Evolutionary conservation across 805 yeast species (phyloP).

Genomic region (Maudiozyma pseudohumilis): DNA sequence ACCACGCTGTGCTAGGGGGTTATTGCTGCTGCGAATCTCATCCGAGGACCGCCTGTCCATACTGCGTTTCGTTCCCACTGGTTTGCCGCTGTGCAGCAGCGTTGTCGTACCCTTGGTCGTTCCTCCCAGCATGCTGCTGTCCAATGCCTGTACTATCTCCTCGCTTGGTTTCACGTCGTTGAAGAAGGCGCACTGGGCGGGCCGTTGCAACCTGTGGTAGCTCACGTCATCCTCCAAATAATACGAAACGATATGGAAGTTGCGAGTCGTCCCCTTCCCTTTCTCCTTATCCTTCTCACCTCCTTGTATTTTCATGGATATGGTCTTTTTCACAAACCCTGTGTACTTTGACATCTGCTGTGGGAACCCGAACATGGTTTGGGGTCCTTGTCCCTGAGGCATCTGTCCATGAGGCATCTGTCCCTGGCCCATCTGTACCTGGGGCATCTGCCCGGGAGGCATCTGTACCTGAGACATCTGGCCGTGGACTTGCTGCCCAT

Average conservation of each 20-base stretch:
- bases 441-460: not conserved
- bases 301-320: constrained; percentile 43
- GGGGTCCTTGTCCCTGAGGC: no score
- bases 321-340: constrained; percentile 75
- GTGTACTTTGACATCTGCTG: constrained; percentile 11
- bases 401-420: no score
- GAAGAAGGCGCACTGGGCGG: constrained; percentile 39
- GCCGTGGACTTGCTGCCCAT: not conserved
- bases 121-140: constrained; percentile 49
- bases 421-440: not conserved
- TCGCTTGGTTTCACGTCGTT: constrained; percentile 37
- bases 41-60: no score
- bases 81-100: no score
- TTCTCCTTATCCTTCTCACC: not conserved
- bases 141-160: constrained; percentile 44
- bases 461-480: not conserved
- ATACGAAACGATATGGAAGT: constrained; percentile 60
- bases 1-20: no score
- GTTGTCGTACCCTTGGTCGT: no score
- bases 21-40: no score
- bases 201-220: constrained; percentile 43
- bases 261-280: constrained; percentile 4
- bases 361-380: no score
- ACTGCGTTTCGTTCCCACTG: no score
- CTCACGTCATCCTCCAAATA: constrained; percentile 66